These are phyloP conservation scores for Amylostereum chailletii DNA, from an alignment of 1,284 basidiomycete genomes.

Conservation along the genomic window DNA sequence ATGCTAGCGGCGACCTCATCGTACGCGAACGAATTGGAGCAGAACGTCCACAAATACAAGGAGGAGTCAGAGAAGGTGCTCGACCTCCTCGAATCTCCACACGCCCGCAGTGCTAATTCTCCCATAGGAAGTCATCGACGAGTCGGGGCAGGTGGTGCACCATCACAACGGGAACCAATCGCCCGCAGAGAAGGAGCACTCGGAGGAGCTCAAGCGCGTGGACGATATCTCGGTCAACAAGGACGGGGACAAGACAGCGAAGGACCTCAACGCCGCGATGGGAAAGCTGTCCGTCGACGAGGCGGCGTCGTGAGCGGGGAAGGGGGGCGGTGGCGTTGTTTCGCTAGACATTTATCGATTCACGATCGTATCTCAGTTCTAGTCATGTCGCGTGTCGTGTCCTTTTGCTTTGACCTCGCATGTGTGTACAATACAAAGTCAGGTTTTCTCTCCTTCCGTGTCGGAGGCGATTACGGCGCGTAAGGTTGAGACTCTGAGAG, in stretches of 20 bases:
- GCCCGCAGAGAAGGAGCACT: constrained; percentile 10
- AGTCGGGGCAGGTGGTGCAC: constrained; percentile 32
- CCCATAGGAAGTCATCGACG: constrained; percentile 22
- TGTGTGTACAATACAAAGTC: neutral
- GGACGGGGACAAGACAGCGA: constrained; percentile 8
- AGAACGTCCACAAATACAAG: constrained; percentile 66
- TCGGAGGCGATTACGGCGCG: too few relatives aligned
- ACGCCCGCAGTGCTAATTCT: neutral
- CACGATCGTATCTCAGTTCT: neutral
- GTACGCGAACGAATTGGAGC: constrained; percentile 44
- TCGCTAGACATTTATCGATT: neutral
- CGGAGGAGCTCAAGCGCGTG: constrained; percentile 17
- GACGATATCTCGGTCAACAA: constrained; percentile 21
- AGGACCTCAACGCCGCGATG: constrained; percentile 13
- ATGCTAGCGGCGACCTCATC: constrained; percentile 35
- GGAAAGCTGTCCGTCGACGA: constrained; percentile 12
- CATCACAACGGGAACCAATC: constrained; percentile 28
- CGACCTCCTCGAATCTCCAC: constrained; percentile 11
- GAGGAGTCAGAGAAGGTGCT: constrained; percentile 70
- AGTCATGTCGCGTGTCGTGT: neutral
- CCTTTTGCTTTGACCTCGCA: neutral
- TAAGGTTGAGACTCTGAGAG: too few relatives aligned
- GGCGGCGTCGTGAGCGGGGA: neutral
- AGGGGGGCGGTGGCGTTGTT: neutral
- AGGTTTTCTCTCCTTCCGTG: neutral